Evolutionary conservation across 352 stramenopile species (phyloP), one percentile per base, ranked within the genome.

Genomic region (Phytopythium delawarense): DNA sequence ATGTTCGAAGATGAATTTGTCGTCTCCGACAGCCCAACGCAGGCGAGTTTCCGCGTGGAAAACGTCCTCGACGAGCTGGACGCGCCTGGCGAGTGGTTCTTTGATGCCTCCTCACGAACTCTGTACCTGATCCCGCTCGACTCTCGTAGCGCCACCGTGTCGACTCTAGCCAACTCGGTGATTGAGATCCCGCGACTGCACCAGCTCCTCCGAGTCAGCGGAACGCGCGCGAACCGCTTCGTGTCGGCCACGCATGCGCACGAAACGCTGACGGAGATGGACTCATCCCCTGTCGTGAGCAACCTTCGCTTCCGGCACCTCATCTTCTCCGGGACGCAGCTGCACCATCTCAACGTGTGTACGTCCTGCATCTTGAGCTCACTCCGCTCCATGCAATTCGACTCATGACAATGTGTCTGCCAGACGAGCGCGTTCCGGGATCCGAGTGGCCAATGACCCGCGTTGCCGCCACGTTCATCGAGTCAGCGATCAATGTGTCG

Each of bases 21-120:
- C 49, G 46, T 52, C 16, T 55, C 39, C 25, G 54, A 25, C 21
- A 48, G 45, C 1, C 63, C 57, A 16, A 28, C 12, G 46, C 30
- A 66, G n/a, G 57, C 46, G 21, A 64, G 53, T 1, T 81, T 90
- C 57, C 84, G 81, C 15, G 70, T 89, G 18, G 84, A 90, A 51
- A 92, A 92, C 53, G 56, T 88, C 4, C 50, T 87, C 0, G 62
- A 85, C 56, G 84, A 90, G 62, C 62, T 91, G 11, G 74, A 91
- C 69, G 71, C 71, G 7, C 78, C 78, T 0, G 78, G 78, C 21
- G 81, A 89, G 55, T 89, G 80, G 81, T 92, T 78, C 50, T 92
- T 88, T 42, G 76, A 92, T 30, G 52, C 68, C 1, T 39, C 68
- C 1, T 86, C 66, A 32, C 74, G 75, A 18, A 50, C 34, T 11